Evolutionary conservation across 345 rosid species (phyloP).

Genomic region (Eucalyptus curtisii): DNA sequence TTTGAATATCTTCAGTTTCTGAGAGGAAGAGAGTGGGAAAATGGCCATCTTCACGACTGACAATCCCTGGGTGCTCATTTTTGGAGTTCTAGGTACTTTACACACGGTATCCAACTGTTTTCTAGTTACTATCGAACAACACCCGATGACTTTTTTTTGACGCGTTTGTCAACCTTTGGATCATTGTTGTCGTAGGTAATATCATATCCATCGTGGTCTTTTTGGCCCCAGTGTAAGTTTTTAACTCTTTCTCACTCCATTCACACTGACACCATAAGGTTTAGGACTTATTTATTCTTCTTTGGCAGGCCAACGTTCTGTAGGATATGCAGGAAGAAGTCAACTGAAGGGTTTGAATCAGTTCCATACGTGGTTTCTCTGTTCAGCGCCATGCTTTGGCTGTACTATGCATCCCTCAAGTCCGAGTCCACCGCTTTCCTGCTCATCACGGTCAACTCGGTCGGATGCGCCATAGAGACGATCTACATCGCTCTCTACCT

Average conservation of each 20-base stretch:
- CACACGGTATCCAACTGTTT: not conserved
- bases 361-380: conserved; percentile 46
- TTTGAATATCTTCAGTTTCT: not conserved
- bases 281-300: not conserved
- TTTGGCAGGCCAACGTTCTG: conserved; percentile 41
- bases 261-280: not conserved
- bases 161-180: not conserved
- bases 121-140: not conserved
- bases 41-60: not conserved
- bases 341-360: conserved; percentile 55
- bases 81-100: conserved; percentile 19
- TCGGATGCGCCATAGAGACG: conserved; percentile 66
- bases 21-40: not conserved
- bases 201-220: conserved; percentile 40
- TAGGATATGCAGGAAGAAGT: conserved; percentile 39
- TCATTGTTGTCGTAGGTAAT: conserved; percentile 23
- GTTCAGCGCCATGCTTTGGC: conserved; percentile 48
- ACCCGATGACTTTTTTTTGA: not conserved
- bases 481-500: conserved; percentile 51
- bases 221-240: conserved; percentile 61
- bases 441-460: conserved; percentile 67
- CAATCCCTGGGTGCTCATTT: conserved; percentile 6
- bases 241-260: not conserved
- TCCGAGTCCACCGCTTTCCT: conserved; percentile 29
- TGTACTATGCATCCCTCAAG: conserved; percentile 51